phyloP scores from a whole-genome alignment of 1,284 basidiomycete genomes.

The Ceratorhiza oryzae-sativae region DNA sequence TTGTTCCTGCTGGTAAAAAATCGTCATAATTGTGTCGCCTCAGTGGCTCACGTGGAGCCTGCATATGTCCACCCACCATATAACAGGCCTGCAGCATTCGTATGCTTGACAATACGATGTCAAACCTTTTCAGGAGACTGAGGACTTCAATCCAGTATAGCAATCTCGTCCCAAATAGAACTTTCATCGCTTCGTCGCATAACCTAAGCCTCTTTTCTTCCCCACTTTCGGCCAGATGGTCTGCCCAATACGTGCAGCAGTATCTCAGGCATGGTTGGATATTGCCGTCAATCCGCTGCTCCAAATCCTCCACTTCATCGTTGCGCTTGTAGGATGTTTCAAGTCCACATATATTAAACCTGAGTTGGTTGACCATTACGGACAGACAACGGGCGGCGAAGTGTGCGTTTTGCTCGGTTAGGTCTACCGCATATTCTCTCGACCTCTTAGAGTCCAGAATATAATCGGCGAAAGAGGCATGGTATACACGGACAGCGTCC shows the following conservation, averaged over 20 bases:
- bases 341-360: too few species aligned
- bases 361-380: neutral
- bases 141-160: slow-evolving; percentile 38
- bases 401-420: neutral
- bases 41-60: too few species aligned
- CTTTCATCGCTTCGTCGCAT: neutral
- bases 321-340: too few species aligned
- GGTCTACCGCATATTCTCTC: neutral
- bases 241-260: slow-evolving; percentile 8
- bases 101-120: neutral
- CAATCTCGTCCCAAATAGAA: neutral
- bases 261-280: neutral
- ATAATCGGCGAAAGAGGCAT: too few species aligned
- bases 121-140: slow-evolving; percentile 5
- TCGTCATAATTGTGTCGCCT: too few species aligned
- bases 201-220: neutral
- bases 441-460: neutral
- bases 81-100: neutral
- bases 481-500: neutral
- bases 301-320: neutral
- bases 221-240: neutral
- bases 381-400: neutral
- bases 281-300: neutral
- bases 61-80: neutral
- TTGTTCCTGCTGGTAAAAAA: too few species aligned